Base-by-base conservation (phyloP, 2,329 filamentous ascomycete genomes). In the Coniochaeta sp. region DNA sequence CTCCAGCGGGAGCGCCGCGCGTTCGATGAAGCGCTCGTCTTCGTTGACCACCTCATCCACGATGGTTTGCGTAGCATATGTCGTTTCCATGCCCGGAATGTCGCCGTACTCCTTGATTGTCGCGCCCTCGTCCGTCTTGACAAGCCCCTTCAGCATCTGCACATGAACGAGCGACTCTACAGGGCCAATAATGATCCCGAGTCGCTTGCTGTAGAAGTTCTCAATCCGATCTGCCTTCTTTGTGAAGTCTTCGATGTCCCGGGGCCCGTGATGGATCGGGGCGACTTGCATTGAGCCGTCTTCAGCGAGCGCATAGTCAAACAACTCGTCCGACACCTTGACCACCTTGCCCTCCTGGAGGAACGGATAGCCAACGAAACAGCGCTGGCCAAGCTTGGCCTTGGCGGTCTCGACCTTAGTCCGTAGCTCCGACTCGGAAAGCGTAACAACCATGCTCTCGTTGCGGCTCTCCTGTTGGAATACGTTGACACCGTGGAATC, bases 381-480 rank as follows among this genome's bases (percentile, higher is more conserved):
- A 93, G 62, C 88, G 87, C 73, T 93, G 84, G 52, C 93, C 93
- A 52, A 99, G 81, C 70, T 91, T 93, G 57, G 79, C 76, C 71
- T 91, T 91, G 59, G 93, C 93, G 59, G 84, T 77, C 65, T 90
- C 86, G 24, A 87, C 80, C 64, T 84, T 89, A 55, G 89, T 87
- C 38, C 89, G 86, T 61, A 78, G 75, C 64, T 93, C 91, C 0
- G 90, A 85, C 40, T 91, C 88, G 34, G 87, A 81, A 57, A 99
- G 79, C 1, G 91, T 96, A 60, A 98, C 83, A 26, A 98, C 85
- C 86, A 98, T 93, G 73, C 93, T 99, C 73, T 97, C 93, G 70
- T 98, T 98, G 57, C 91, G 88, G 71, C 93, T 97, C 66, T 98
- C 95, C 67, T 93, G 87, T 71, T 96, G 92, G 78, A 99, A 99